Base-by-base conservation (phyloP, 2,329 filamentous ascomycete species). In the Bipolaris oryzae region DNA sequence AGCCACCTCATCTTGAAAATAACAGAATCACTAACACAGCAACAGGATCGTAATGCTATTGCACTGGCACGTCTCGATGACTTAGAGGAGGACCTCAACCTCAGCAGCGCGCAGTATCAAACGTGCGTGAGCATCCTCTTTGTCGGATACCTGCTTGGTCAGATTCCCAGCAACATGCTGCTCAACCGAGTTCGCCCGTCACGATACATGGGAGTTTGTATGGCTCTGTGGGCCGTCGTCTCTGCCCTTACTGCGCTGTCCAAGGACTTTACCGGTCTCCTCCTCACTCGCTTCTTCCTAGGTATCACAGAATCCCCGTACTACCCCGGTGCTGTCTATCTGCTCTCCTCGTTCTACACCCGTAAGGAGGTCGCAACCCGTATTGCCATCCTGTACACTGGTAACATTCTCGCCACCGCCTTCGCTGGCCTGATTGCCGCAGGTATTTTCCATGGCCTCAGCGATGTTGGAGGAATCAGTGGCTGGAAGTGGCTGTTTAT, bases 11-110 rank as follows among this genome's bases (percentile, higher is more conserved):
- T 48, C 33, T 5, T 23, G 46, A 9, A 77, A 79, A 54, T 76
- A 80, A 9, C 0, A 46, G 37, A 41, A 25, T 45, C 13, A 33
- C 49, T 50, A 59, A 37, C 57, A 58, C 23, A 49, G 38, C n/a
- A n/a, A 46, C 58, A 39, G 28, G 85, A 87, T 64, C 80, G 85
- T 33, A 87, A 87, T 71, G 87, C 88, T 70, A 87, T 89, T 61
- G 85, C 85, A 1, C 80, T 85, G 2, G 87, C 87, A 0, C 81
- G 83, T 15, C 78, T 89, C 46, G 84, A 85, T 67, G 85, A 86
- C 10, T 76, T 89, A 13, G 82, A 87, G 53, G 74, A 78, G 2
- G 86, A 89, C 52, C 76, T 88, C 16, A 70, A 77, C 31, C 61
- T 69, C 25, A 53, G 5, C 37, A 62, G 61, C 55, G 60, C 57